phyloP scores from a whole-genome alignment of 345 rosid species.

The Pistacia vera region DNA sequence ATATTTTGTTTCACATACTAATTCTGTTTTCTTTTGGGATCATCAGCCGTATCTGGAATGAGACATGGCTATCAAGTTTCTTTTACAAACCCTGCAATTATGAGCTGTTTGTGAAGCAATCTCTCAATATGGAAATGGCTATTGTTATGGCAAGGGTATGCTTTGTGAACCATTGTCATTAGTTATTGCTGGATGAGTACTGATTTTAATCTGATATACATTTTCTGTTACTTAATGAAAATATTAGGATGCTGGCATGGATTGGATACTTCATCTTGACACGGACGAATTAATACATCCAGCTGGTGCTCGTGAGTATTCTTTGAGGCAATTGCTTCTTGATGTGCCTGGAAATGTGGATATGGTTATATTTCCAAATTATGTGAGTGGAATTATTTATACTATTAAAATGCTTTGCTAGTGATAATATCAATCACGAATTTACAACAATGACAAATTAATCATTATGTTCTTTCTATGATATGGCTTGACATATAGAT shows the following conservation, averaged over 20 bases:
- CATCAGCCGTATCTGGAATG: conserved; percentile 93
- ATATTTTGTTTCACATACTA: conserved; percentile 9
- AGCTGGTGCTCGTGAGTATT: conserved; percentile 89
- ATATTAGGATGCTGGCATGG: conserved; percentile 76
- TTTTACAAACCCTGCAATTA: conserved; percentile 97
- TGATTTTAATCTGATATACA: conserved; percentile 12
- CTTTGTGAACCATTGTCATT: conserved; percentile 11
- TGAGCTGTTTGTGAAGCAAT: conserved; percentile 96
- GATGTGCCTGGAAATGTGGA: conserved; percentile 88
- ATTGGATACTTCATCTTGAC: conserved; percentile 96
- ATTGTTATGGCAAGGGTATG: conserved; percentile 99
- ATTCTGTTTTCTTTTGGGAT: conserved; percentile 4
- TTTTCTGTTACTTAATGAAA: conserved; percentile 15
- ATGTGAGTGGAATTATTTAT: conserved; percentile 58
- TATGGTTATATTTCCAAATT: conserved; percentile 93
- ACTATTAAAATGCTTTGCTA: conserved; percentile 3
- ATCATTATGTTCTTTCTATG: conserved; percentile 8
- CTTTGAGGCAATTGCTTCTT: conserved; percentile 75
- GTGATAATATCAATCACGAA: conserved; percentile 2
- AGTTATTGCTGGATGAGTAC: conserved; percentile 21
- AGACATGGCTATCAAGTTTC: conserved; percentile 94
- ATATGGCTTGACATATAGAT: conserved; percentile 12
- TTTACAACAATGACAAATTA: not conserved
- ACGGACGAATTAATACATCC: conserved; percentile 94
- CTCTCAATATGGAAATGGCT: conserved; percentile 99